phyloP scores from a whole-genome alignment of 148 eudicot species.

The Vaccinium vitisidaea region DNA sequence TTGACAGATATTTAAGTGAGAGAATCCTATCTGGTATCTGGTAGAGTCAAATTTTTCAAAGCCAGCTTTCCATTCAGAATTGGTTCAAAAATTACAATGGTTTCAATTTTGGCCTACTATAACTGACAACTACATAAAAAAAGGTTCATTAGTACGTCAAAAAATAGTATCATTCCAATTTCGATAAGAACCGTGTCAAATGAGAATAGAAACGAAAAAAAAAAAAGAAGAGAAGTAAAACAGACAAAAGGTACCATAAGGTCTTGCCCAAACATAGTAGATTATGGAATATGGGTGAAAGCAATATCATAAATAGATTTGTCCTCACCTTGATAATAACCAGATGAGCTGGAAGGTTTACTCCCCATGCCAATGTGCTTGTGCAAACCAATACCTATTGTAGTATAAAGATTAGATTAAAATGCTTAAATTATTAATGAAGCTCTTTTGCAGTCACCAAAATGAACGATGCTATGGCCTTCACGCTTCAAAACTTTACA shows the following conservation, averaged over 20 bases:
- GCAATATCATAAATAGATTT: slow-evolving; percentile 12
- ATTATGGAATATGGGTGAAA: background rate
- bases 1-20: background rate
- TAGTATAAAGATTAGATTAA: background rate
- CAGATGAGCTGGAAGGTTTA: slow-evolving; percentile 98
- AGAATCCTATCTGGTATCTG: background rate
- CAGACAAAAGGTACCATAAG: background rate
- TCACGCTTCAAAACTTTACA: background rate
- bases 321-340: slow-evolving; percentile 87
- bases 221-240: background rate
- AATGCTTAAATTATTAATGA: background rate
- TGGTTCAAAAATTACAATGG: background rate
- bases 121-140: background rate
- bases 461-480: background rate
- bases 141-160: background rate
- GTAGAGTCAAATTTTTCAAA: background rate
- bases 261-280: background rate
- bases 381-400: slow-evolving; percentile 91
- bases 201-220: background rate
- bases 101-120: background rate
- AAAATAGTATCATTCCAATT: background rate
- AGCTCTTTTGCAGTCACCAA: background rate
- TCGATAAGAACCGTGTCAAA: background rate
- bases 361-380: slow-evolving; percentile 99
- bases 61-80: background rate